Conservation (phyloP, 495 filamentous ascomycete species). For the Aspergillus hancockii region DNA sequence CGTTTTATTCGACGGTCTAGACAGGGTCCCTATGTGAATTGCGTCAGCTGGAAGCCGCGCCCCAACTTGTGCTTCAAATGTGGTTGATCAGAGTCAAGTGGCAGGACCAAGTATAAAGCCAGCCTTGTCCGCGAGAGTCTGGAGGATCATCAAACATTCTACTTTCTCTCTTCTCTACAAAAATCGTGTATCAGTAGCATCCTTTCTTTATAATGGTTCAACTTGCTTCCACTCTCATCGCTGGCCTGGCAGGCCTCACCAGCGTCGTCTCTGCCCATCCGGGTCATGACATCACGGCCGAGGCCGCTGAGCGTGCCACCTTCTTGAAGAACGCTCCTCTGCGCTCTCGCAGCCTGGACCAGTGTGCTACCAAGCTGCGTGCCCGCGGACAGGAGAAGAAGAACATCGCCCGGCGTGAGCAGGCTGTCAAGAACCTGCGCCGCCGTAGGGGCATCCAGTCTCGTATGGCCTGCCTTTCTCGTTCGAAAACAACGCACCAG, state of each 20-base stretch:
- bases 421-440: slow-evolving; percentile 32
- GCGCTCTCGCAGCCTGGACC: slow-evolving; percentile 41
- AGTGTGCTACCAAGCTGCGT: slow-evolving; percentile 51
- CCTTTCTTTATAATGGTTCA: slow-evolving; percentile 8
- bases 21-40: background rate
- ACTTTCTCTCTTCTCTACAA: background rate
- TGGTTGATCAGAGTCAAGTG: background rate
- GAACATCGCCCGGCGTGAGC: slow-evolving; percentile 46
- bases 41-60: background rate
- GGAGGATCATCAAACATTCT: background rate
- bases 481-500: slow-evolving; percentile 32
- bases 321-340: slow-evolving; percentile 37
- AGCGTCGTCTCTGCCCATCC: slow-evolving; percentile 40
- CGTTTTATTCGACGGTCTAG: slow-evolving; percentile 6
- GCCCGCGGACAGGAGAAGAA: slow-evolving; percentile 48
- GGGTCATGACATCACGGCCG: slow-evolving; percentile 47
- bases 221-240: slow-evolving; percentile 15
- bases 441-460: slow-evolving; percentile 23
- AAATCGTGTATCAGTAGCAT: background rate
- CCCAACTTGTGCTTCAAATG: background rate
- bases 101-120: background rate
- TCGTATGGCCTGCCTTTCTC: slow-evolving; percentile 39
- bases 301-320: slow-evolving; percentile 45
- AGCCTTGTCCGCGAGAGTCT: background rate
- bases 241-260: slow-evolving; percentile 20